Percentiles rank a stretch among this genome's conserved stretches.
Conservation (phyloP, 2,329 filamentous ascomycete species). For the Rutstroemia sp. region DNA sequence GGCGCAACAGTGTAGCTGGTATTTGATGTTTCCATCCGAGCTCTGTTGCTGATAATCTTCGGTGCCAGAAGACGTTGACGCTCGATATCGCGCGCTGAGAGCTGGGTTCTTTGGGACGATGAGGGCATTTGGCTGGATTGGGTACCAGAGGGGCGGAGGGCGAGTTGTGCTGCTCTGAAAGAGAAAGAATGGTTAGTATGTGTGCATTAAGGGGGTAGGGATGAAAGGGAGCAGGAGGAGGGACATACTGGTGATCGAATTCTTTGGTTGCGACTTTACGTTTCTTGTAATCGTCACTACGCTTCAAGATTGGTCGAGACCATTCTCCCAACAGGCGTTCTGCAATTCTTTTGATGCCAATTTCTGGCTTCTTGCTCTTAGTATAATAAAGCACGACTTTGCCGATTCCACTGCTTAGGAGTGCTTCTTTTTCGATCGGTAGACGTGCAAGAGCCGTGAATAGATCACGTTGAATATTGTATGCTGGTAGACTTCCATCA, state of each 20-base stretch:
- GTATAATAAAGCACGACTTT: conserved; percentile 97
- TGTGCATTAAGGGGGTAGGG: not conserved
- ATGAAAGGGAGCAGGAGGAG: not conserved
- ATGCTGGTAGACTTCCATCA: conserved; percentile 88
- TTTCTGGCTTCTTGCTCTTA: conserved; percentile 83
- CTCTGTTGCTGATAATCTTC: conserved; percentile 46
- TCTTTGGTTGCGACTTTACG: conserved; percentile 58
- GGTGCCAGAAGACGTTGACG: conserved; percentile 52
- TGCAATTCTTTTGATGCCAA: conserved; percentile 85
- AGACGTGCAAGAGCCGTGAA: conserved; percentile 74
- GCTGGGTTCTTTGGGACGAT: conserved; percentile 18
- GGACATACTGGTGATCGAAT: conserved; percentile 53
- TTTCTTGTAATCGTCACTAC: conserved; percentile 92
- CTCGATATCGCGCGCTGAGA: conserved; percentile 34
- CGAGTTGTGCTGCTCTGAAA: conserved; percentile 28
- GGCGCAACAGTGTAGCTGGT: conserved; percentile 31
- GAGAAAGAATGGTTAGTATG: conserved; percentile 9
- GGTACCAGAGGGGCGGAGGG: conserved; percentile 26
- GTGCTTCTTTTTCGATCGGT: conserved; percentile 82
- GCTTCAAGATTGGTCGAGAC: conserved; percentile 89
- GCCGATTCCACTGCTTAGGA: conserved; percentile 87
- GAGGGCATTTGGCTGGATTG: conserved; percentile 23
- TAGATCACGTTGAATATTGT: conserved; percentile 94
- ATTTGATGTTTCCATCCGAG: conserved; percentile 35
- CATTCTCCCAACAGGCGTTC: conserved; percentile 91